A percentile compares a stretch with the other conserved stretches of the same genome.
Evolutionary conservation across 192 early-diverging fungal genomes (phyloP).

Genomic region (Backusella parvicylindrica): DNA sequence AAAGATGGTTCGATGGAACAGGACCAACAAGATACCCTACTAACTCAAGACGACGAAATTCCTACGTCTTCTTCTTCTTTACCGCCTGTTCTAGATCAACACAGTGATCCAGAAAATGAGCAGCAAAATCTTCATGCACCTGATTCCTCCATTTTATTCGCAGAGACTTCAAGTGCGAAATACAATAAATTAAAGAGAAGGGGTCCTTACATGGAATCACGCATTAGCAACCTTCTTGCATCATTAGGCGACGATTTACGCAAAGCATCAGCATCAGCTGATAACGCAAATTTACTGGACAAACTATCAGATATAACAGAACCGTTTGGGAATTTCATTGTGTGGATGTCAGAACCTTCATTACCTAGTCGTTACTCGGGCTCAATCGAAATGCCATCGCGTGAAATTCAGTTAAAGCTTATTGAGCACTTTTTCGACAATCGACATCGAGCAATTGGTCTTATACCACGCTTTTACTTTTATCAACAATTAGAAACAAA

Average conservation of each 20-base stretch:
- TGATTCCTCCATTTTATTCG: not conserved
- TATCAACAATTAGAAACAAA: conserved; percentile 19
- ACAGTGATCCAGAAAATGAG: not conserved
- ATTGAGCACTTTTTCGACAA: conserved; percentile 28
- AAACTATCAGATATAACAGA: not conserved
- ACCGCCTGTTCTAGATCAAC: not conserved
- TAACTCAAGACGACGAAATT: not conserved
- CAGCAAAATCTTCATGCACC: not conserved
- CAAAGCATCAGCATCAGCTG: not conserved
- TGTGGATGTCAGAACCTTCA: conserved; percentile 19
- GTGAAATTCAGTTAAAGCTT: conserved; percentile 22
- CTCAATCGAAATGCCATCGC: conserved; percentile 28
- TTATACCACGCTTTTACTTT: conserved; percentile 14
- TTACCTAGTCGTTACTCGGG: conserved; percentile 22
- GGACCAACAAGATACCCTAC: not conserved
- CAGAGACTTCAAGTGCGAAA: not conserved
- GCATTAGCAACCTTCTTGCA: not conserved
- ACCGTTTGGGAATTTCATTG: not conserved
- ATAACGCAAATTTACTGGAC: not conserved
- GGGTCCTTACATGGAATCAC: not conserved
- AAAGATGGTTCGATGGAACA: conserved; percentile 16
- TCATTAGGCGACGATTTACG: conserved; percentile 10
- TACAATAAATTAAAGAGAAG: conserved; percentile 6
- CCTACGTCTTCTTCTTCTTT: not conserved
- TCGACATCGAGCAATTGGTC: not conserved